phyloP scores from a whole-genome alignment of 139 green algal genomes.

The Chlorella sp. region DNA sequence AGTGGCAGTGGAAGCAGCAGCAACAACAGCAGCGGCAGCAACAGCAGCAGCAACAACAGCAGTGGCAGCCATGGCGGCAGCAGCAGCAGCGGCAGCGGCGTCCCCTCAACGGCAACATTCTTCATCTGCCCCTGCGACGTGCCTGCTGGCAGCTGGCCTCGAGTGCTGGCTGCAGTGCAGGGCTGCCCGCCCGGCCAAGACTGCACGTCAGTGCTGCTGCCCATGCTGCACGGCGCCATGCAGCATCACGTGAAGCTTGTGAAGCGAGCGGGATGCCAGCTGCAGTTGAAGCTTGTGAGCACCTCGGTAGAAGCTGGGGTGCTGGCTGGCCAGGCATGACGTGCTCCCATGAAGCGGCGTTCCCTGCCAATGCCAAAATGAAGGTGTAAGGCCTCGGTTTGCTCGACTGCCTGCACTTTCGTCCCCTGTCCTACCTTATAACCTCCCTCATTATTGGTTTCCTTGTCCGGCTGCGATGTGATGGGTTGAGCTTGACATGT shows the following conservation, averaged over 20 bases:
- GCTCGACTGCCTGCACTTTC: too few relatives aligned
- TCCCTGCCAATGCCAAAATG: too few relatives aligned
- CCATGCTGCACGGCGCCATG: constrained; percentile 9
- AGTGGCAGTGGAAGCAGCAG: neutral
- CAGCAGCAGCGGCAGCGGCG: neutral
- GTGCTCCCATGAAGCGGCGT: too few relatives aligned
- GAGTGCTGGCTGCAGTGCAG: neutral
- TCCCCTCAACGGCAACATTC: neutral
- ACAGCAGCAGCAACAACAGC: too few relatives aligned
- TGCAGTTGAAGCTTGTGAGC: neutral
- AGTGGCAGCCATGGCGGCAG: neutral
- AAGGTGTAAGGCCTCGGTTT: too few relatives aligned
- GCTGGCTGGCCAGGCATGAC: neutral
- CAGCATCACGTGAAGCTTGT: constrained; percentile 21
- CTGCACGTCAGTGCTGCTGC: neutral
- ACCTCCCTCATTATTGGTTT: too few relatives aligned
- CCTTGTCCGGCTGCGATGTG: too few relatives aligned
- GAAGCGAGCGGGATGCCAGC: neutral
- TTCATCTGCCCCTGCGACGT: constrained; percentile 13
- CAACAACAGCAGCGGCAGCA: too few relatives aligned
- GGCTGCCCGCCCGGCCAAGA: too few relatives aligned
- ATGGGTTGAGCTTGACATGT: too few relatives aligned
- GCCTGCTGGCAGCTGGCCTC: neutral
- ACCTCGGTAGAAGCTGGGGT: neutral
- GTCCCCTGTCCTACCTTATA: too few relatives aligned